phyloP scores from a whole-genome alignment of 1,284 basidiomycete species.

The Sphagnurus paluster region DNA sequence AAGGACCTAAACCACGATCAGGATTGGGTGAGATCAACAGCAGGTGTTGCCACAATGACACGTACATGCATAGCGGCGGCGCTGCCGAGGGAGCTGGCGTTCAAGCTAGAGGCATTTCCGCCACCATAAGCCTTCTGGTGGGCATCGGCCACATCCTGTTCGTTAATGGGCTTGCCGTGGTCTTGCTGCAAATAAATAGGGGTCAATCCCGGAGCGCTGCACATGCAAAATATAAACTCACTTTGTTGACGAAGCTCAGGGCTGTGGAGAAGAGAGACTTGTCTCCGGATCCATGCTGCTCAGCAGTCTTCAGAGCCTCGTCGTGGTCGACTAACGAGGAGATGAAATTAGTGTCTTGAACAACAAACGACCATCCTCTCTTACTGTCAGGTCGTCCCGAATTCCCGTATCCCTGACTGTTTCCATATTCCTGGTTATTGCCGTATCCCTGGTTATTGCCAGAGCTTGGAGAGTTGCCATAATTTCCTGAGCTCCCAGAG shows the following conservation, averaged over 20 bases:
- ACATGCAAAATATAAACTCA: slow-evolving; percentile 20
- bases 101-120: slow-evolving; percentile 48
- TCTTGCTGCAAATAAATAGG: slow-evolving; percentile 36
- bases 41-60: neutral
- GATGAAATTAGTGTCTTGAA: slow-evolving; percentile 24
- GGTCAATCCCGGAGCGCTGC: neutral
- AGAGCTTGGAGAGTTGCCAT: too few species aligned
- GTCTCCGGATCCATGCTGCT: slow-evolving; percentile 51
- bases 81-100: slow-evolving; percentile 62
- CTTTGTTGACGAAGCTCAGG: slow-evolving; percentile 56
- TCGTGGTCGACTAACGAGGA: slow-evolving; percentile 55
- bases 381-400: too few species aligned
- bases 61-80: slow-evolving; percentile 77
- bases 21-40: neutral
- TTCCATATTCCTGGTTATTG: too few species aligned
- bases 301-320: slow-evolving; percentile 52
- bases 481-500: too few species aligned
- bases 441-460: too few species aligned
- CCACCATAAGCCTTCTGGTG: slow-evolving; percentile 64
- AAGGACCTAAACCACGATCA: slow-evolving; percentile 40
- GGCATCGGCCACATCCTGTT: slow-evolving; percentile 60
- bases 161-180: slow-evolving; percentile 61
- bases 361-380: slow-evolving; percentile 18
- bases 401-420: too few species aligned
- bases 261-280: slow-evolving; percentile 52